Evolutionary conservation across 352 stramenopile genomes (phyloP), one percentile per base, ranked within the genome.

Genomic region (Plasmopara viticola): DNA sequence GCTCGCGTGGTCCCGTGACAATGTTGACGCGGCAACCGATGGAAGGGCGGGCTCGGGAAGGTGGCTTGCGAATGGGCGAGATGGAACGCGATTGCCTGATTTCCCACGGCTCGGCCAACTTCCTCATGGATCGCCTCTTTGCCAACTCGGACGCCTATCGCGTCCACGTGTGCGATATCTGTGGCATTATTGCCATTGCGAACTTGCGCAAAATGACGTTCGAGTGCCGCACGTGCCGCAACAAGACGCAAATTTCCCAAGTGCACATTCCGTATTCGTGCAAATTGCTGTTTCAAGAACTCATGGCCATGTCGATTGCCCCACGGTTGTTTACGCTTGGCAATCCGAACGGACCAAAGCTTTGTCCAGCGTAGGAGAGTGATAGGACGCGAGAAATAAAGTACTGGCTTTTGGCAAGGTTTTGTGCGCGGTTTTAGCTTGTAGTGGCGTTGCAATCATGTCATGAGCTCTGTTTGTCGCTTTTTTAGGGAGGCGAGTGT

Each of bases 61-160:
- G 97, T 76, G 97, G 97, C 62, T 69, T 99, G 62, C 95, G 97
- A 48, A 99, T 99, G 95, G 97, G 97, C 55, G 97, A 99, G 65
- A 99, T 99, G 97, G 97, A 99, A 80, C 97, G 97, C 64, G 97
- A 99, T 89, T 99, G 96, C 71, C 71, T 99, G 48, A 98, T 99
- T 61, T 97, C 95, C 6, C 97, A 99, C 75, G 97, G 97, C 33
- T 97, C 94, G 48, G 96, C 97, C 44, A 98, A 98, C 70, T 99
- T 99, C 74, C 90, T 99, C 59, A 95, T 98, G 58, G 97, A 99
- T 79, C 89, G 97, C 7, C 87, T 99, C 64, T 99, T 99, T 62
- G 90, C 92, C 54, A 99, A 98, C 76, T 99, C 93, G 41, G 97
- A 99, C 69, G 87, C 97, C 34, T 99, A 99, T 77, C 86, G 95